Conservation (phyloP, 345 rosid species). For the Moricandia arvensis region DNA sequence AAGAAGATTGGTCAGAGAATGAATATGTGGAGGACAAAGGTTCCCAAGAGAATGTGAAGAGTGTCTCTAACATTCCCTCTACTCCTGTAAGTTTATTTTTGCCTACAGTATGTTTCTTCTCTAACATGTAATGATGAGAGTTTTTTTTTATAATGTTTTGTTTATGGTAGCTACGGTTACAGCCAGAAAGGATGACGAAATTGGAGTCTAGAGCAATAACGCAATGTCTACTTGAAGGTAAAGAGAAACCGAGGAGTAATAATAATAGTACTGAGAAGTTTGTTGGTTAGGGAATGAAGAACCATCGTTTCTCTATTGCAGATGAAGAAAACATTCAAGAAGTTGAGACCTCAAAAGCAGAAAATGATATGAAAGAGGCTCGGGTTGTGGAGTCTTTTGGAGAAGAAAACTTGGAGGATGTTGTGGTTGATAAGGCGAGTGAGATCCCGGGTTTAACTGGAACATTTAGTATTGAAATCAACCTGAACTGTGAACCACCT, state of each 20-base stretch:
- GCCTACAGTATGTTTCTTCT: neutral
- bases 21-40: conserved; percentile 6
- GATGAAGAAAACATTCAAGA: conserved; percentile 31
- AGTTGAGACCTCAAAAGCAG: conserved; percentile 16
- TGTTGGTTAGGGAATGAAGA: conserved; percentile 13
- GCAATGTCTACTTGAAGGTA: conserved; percentile 33
- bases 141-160: neutral
- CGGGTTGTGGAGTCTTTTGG: conserved; percentile 13
- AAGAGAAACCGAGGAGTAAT: neutral
- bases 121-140: conserved; percentile 4
- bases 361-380: conserved; percentile 11
- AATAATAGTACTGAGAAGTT: neutral
- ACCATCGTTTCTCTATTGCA: conserved; percentile 20
- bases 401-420: conserved; percentile 18
- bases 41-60: conserved; percentile 12
- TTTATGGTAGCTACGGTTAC: conserved; percentile 21
- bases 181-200: conserved; percentile 27
- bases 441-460: conserved; percentile 22
- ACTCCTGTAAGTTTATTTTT: conserved; percentile 16
- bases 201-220: conserved; percentile 29
- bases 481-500: conserved; percentile 23
- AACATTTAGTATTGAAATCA: conserved; percentile 16
- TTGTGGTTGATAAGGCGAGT: conserved; percentile 19
- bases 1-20: conserved; percentile 25
- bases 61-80: neutral